A percentile compares a stretch with the other conserved stretches of the same genome.
Evolutionary conservation across 2,329 filamentous ascomycete species (phyloP).

Genomic region (Fusarium sp.): DNA sequence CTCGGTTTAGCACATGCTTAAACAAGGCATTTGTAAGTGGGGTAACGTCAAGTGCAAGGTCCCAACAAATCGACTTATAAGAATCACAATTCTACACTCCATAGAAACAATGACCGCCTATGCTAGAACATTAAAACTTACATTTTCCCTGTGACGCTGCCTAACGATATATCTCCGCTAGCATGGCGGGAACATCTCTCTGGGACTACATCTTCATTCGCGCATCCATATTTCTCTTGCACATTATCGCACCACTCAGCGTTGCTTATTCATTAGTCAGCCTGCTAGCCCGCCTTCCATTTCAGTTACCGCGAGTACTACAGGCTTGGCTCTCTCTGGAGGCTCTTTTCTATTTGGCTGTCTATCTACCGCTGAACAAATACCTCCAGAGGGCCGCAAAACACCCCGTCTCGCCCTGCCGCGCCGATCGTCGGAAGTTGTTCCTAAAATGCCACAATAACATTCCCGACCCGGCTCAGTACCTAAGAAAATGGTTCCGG

Average conservation of each 20-base stretch:
- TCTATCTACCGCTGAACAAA: slow-evolving; percentile 61
- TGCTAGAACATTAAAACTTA: background rate
- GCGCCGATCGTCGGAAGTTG: slow-evolving; percentile 58
- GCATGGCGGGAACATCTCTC: slow-evolving; percentile 18
- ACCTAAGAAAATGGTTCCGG: slow-evolving; percentile 67
- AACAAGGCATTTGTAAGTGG: background rate
- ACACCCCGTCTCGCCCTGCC: slow-evolving; percentile 57
- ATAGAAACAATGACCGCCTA: background rate
- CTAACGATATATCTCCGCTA: background rate
- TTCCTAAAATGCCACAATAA: slow-evolving; percentile 62
- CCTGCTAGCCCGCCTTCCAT: slow-evolving; percentile 36
- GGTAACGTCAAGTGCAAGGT: background rate
- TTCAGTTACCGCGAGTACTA: slow-evolving; percentile 46
- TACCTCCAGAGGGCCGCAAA: slow-evolving; percentile 61
- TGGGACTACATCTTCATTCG: slow-evolving; percentile 53
- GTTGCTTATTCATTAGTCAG: slow-evolving; percentile 55
- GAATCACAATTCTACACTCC: background rate
- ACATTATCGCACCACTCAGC: slow-evolving; percentile 59
- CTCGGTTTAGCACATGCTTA: background rate
- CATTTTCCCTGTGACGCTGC: background rate
- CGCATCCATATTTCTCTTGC: slow-evolving; percentile 57
- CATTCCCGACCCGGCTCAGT: slow-evolving; percentile 62
- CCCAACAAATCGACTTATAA: slow-evolving; percentile 9
- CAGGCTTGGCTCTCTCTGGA: slow-evolving; percentile 60
- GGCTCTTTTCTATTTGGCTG: slow-evolving; percentile 61